A percentile compares a stretch with the other conserved stretches of the same genome.
These are phyloP conservation scores for Geotrichum siamense DNA, from an alignment of 1,139 yeast species.

Conservation along the genomic window DNA sequence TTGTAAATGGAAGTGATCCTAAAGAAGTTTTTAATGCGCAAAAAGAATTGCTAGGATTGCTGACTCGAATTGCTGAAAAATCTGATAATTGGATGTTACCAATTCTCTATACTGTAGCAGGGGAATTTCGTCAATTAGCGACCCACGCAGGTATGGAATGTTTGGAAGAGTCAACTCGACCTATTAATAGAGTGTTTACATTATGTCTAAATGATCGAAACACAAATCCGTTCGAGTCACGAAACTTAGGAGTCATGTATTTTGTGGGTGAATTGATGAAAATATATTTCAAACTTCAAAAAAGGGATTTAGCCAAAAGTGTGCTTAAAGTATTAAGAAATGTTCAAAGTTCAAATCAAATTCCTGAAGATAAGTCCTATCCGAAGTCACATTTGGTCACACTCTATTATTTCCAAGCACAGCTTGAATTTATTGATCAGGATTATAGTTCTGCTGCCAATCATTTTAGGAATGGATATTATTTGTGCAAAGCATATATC, in stretches of 20 bases:
- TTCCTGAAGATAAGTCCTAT: slow-evolving; percentile 42
- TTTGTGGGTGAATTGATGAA: slow-evolving; percentile 68
- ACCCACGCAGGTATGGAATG: slow-evolving; percentile 37
- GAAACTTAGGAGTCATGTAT: slow-evolving; percentile 57
- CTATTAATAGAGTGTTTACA: slow-evolving; percentile 66
- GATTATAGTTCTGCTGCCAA: slow-evolving; percentile 36
- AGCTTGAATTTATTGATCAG: slow-evolving; percentile 55
- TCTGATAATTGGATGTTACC: slow-evolving; percentile 62
- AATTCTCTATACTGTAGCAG: slow-evolving; percentile 48
- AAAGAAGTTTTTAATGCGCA: slow-evolving; percentile 21
- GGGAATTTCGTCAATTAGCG: slow-evolving; percentile 45
- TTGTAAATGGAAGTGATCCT: slow-evolving; percentile 21
- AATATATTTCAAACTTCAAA: slow-evolving; percentile 58
- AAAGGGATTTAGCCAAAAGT: slow-evolving; percentile 63
- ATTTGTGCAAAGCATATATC: slow-evolving; percentile 46
- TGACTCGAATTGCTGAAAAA: slow-evolving; percentile 53
- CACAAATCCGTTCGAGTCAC: slow-evolving; percentile 33
- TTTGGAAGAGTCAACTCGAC: slow-evolving; percentile 49
- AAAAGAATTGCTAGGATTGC: slow-evolving; percentile 22
- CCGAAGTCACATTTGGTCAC: slow-evolving; percentile 51
- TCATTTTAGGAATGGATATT: background rate
- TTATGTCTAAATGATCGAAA: slow-evolving; percentile 74
- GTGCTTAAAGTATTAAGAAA: slow-evolving; percentile 61
- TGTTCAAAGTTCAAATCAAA: slow-evolving; percentile 36
- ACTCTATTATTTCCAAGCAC: slow-evolving; percentile 60